Percentiles rank a stretch among this genome's conserved stretches.
Evolutionary conservation across 495 filamentous ascomycete genomes (phyloP).

Genomic region (Friedmanniomyces endolithicus): DNA sequence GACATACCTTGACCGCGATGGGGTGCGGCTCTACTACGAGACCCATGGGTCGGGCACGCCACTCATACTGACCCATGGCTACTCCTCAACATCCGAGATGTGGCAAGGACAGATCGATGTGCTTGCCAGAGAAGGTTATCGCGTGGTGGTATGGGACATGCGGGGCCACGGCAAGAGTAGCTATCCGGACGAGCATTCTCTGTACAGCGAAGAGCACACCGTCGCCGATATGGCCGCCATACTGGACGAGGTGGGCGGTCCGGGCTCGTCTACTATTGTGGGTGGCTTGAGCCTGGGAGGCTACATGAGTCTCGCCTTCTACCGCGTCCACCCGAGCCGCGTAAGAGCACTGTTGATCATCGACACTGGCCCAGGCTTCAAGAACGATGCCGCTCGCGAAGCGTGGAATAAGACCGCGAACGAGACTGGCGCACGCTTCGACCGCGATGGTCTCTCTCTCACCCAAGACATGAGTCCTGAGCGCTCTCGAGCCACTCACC

Average conservation of each 20-base stretch:
- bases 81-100: slow-evolving; percentile 20
- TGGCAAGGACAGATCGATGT: slow-evolving; percentile 19
- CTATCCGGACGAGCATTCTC: slow-evolving; percentile 14
- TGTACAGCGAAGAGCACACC: slow-evolving; percentile 20
- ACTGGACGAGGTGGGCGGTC: slow-evolving; percentile 12
- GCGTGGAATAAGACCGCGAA: slow-evolving; percentile 18
- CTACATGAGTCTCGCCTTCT: slow-evolving; percentile 22
- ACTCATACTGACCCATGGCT: slow-evolving; percentile 19
- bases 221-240: slow-evolving; percentile 19
- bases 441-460: slow-evolving; percentile 10
- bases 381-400: slow-evolving; percentile 18
- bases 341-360: slow-evolving; percentile 17
- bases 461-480: slow-evolving; percentile 10
- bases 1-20: slow-evolving; percentile 1
- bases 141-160: slow-evolving; percentile 21
- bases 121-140: slow-evolving; percentile 9
- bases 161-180: slow-evolving; percentile 17
- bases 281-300: slow-evolving; percentile 20
- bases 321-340: slow-evolving; percentile 13
- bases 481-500: slow-evolving; percentile 13
- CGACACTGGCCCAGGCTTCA: slow-evolving; percentile 23
- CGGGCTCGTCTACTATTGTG: slow-evolving; percentile 4
- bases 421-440: slow-evolving; percentile 17
- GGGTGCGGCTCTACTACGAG: slow-evolving; percentile 19
- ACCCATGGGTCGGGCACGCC: slow-evolving; percentile 15